A percentile compares a stretch with the other conserved stretches of the same genome.
phyloP scores from a whole-genome alignment of 2,329 filamentous ascomycete species.

The Xylaria sp. region DNA sequence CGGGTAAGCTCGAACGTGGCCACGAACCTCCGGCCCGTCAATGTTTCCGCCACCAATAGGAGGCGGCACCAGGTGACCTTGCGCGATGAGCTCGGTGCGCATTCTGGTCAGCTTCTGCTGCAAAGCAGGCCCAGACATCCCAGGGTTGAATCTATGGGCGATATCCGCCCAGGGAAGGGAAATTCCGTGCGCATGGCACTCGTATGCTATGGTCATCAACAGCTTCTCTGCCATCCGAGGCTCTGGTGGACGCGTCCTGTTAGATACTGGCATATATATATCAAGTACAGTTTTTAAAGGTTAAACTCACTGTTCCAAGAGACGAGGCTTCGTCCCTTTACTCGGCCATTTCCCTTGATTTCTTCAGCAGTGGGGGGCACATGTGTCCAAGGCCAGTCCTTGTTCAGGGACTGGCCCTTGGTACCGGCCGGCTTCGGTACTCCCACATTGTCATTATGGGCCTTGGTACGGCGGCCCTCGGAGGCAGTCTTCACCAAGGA shows the following conservation, averaged over 20 bases:
- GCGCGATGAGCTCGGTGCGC: conserved; percentile 38
- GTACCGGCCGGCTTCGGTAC: neutral
- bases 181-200: conserved; percentile 38
- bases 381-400: neutral
- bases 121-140: conserved; percentile 44
- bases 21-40: conserved; percentile 34
- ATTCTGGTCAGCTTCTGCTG: conserved; percentile 43
- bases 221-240: conserved; percentile 52
- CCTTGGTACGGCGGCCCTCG: neutral
- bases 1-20: conserved; percentile 36
- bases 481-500: neutral
- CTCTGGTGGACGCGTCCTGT: conserved; percentile 33
- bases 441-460: neutral
- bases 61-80: conserved; percentile 49
- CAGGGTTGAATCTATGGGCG: conserved; percentile 46
- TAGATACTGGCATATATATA: neutral
- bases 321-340: conserved; percentile 43
- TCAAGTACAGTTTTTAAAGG: neutral
- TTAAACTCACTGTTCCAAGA: conserved; percentile 46
- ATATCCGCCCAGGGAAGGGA: conserved; percentile 45
- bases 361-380: neutral
- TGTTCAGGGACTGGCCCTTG: too few species aligned
- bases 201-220: conserved; percentile 45
- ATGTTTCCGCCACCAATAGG: conserved; percentile 23
- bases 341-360: conserved; percentile 35